phyloP scores from a whole-genome alignment of 139 green algal genomes.

The Chlorella sp. region DNA sequence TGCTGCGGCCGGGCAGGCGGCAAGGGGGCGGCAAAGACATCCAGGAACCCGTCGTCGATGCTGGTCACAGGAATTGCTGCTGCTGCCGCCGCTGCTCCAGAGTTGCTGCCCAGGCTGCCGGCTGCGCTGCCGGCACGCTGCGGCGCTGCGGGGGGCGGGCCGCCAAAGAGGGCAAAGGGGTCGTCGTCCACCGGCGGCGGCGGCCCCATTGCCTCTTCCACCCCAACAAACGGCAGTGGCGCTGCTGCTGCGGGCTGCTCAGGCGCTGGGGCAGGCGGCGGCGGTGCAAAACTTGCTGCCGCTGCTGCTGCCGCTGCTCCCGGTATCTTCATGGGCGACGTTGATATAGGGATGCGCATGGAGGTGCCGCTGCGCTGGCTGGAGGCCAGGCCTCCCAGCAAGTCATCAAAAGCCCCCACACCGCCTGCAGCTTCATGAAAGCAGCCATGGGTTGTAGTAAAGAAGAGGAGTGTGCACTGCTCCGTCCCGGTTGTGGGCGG shows the following conservation, averaged over 20 bases:
- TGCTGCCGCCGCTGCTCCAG: not conserved
- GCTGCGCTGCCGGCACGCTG: not conserved
- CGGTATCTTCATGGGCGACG: not conserved
- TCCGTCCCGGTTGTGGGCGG: too few species aligned
- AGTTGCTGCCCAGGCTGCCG: not conserved
- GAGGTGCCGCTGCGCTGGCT: not conserved
- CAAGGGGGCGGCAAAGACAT: not conserved
- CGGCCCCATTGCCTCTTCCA: not conserved
- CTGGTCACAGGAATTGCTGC: not conserved
- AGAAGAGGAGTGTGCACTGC: not conserved
- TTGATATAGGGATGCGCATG: not conserved
- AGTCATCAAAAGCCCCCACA: not conserved
- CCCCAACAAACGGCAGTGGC: not conserved
- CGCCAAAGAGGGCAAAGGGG: constrained; percentile 45
- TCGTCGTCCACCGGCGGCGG: constrained; percentile 11
- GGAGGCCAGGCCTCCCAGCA: constrained; percentile 3
- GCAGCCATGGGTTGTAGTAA: not conserved
- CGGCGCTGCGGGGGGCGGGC: constrained; percentile 1
- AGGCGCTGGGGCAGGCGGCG: not conserved
- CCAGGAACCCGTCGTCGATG: constrained; percentile 22
- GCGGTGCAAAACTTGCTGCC: not conserved
- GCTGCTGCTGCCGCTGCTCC: not conserved
- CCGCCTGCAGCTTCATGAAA: not conserved
- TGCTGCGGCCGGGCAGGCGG: constrained; percentile 8
- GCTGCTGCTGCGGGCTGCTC: not conserved